These are phyloP conservation scores for Suillus decipiens DNA, from an alignment of 768 basidiomycete genomes.

Conservation along the genomic window DNA sequence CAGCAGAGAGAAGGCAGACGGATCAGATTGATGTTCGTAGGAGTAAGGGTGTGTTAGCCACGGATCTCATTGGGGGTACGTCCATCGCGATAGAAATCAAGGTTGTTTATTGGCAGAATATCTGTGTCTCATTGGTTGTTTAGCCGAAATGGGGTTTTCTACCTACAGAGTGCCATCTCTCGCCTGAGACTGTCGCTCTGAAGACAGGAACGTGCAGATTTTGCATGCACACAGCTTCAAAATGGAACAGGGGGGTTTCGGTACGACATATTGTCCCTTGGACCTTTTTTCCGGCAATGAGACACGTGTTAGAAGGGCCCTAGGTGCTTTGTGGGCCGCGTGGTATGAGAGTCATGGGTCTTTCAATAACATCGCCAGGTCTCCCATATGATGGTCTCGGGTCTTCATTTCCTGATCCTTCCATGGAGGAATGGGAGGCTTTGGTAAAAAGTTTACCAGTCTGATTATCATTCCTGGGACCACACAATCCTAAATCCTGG, in stretches of 20 bases:
- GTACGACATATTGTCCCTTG: constrained; percentile 76
- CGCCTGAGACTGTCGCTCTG: constrained; percentile 50
- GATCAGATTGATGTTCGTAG: constrained; percentile 60
- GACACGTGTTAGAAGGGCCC: constrained; percentile 59
- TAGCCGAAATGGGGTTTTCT: constrained; percentile 99
- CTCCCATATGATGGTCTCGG: constrained; percentile 25
- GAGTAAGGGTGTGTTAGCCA: constrained; percentile 41
- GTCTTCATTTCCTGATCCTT: constrained; percentile 48
- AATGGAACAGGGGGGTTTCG: constrained; percentile 32
- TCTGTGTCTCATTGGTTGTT: constrained; percentile 9
- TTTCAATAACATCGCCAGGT: constrained; percentile 52
- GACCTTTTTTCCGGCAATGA: constrained; percentile 82
- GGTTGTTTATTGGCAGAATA: constrained; percentile 44
- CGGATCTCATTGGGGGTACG: constrained; percentile 71
- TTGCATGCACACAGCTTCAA: constrained; percentile 82
- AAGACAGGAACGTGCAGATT: constrained; percentile 84
- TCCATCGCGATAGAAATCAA: constrained; percentile 86
- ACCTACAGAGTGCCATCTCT: constrained; percentile 62
- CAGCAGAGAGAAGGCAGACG: constrained; percentile 51
- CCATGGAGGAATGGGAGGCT: constrained; percentile 60
- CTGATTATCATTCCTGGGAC: constrained; percentile 34
- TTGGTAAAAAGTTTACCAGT: constrained; percentile 60
- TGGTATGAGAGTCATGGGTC: constrained; percentile 69
- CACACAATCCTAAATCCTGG: constrained; percentile 40
- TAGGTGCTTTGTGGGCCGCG: constrained; percentile 68